Percentiles rank a stretch among this genome's conserved stretches.
These are phyloP conservation scores for Corynespora cassiicola DNA, from an alignment of 2,329 filamentous ascomycete species.

Conservation along the genomic window DNA sequence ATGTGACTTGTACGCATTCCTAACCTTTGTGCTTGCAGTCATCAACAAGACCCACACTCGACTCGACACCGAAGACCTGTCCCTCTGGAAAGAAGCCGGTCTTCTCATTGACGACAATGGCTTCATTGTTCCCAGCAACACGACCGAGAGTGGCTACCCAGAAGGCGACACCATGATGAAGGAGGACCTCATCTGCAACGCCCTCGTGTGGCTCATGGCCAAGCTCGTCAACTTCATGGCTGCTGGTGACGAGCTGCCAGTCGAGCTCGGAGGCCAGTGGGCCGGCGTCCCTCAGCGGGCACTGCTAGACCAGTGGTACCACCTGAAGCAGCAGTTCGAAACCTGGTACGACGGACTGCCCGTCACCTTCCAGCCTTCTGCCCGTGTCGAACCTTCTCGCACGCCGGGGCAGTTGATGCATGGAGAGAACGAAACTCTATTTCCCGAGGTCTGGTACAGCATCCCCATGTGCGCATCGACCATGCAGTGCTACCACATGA, in stretches of 20 bases:
- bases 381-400: constrained; percentile 51
- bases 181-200: constrained; percentile 70
- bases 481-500: constrained; percentile 72
- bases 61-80: constrained; percentile 67
- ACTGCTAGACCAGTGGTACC: constrained; percentile 60
- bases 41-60: constrained; percentile 68
- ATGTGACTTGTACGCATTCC: constrained; percentile 5
- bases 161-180: constrained; percentile 59
- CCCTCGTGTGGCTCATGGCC: constrained; percentile 69
- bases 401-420: constrained; percentile 26
- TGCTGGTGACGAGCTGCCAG: constrained; percentile 59
- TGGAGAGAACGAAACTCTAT: constrained; percentile 42
- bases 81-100: constrained; percentile 69
- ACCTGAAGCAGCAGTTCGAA: constrained; percentile 63
- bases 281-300: constrained; percentile 58
- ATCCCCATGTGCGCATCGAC: constrained; percentile 69
- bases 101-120: constrained; percentile 63
- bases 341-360: constrained; percentile 66
- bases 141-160: constrained; percentile 45
- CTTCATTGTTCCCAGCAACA: constrained; percentile 56
- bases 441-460: constrained; percentile 69
- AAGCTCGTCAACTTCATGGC: constrained; percentile 72
- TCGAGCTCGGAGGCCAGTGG: constrained; percentile 46
- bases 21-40: constrained; percentile 39
- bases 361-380: constrained; percentile 65